Conservation (phyloP, 495 filamentous ascomycete genomes). For the Rhypophila decipiens region DNA sequence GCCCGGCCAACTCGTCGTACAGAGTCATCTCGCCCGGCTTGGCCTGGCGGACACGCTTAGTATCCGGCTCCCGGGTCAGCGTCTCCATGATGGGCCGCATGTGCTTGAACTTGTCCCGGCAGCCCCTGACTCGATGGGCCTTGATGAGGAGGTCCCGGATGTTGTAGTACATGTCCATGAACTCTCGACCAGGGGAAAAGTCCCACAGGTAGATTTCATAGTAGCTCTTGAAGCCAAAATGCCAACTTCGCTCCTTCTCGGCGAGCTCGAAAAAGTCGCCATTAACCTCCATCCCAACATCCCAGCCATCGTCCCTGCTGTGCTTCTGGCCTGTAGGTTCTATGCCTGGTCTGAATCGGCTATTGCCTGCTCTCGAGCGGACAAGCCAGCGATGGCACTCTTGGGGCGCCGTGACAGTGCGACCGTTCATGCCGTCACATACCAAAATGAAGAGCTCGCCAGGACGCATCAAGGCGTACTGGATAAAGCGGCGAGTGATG, state of each 20-base stretch:
- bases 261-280: conserved; percentile 34
- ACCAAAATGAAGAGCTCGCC: conserved; percentile 37
- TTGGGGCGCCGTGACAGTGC: conserved; percentile 35
- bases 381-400: conserved; percentile 40
- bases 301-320: conserved; percentile 24
- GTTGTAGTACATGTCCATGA: conserved; percentile 6
- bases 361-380: conserved; percentile 30
- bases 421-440: conserved; percentile 43
- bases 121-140: conserved; percentile 25
- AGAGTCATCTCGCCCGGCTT: conserved; percentile 34
- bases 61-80: conserved; percentile 31
- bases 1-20: conserved; percentile 30
- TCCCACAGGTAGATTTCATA: conserved; percentile 50
- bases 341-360: neutral
- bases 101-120: conserved; percentile 25
- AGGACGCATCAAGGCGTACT: conserved; percentile 39
- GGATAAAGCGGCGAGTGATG: conserved; percentile 44
- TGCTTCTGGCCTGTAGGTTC: neutral
- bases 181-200: conserved; percentile 26
- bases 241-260: conserved; percentile 35
- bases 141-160: conserved; percentile 16
- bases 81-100: conserved; percentile 31
- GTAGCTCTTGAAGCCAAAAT: conserved; percentile 42
- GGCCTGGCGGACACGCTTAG: conserved; percentile 32
- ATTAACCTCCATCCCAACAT: conserved; percentile 28